These are phyloP conservation scores for Cladosporium sp. DNA, from an alignment of 2,329 filamentous ascomycete genomes.

Conservation along the genomic window DNA sequence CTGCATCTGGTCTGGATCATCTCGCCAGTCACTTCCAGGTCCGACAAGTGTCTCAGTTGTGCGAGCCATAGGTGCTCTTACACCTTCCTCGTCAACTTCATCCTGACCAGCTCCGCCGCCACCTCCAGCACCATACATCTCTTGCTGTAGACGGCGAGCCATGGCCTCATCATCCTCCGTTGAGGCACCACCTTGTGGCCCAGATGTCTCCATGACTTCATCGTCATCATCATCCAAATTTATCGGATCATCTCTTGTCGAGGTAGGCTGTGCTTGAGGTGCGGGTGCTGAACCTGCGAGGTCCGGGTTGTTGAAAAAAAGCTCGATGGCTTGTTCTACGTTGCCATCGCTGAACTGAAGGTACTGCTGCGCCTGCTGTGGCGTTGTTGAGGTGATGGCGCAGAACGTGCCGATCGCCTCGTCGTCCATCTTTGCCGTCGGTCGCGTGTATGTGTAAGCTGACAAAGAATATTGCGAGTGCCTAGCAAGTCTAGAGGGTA, in stretches of 20 bases:
- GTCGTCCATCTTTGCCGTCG: slow-evolving; percentile 35
- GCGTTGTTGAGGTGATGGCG: slow-evolving; percentile 70
- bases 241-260: slow-evolving; percentile 52
- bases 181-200: slow-evolving; percentile 20
- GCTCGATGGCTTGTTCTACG: slow-evolving; percentile 76
- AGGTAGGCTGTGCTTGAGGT: slow-evolving; percentile 33
- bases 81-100: slow-evolving; percentile 50
- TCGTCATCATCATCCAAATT: slow-evolving; percentile 68
- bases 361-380: slow-evolving; percentile 73
- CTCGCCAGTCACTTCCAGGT: slow-evolving; percentile 55
- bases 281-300: slow-evolving; percentile 32
- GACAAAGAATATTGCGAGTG: too few species aligned
- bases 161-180: slow-evolving; percentile 87
- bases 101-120: slow-evolving; percentile 38
- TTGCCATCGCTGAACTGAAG: slow-evolving; percentile 80
- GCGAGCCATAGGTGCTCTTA: slow-evolving; percentile 84
- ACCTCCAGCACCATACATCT: slow-evolving; percentile 64
- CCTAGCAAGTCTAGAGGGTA: not conserved
- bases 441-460: not conserved
- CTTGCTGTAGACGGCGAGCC: slow-evolving; percentile 85
- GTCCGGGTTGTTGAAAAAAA: slow-evolving; percentile 80
- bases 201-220: slow-evolving; percentile 27
- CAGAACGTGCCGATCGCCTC: slow-evolving; percentile 70
- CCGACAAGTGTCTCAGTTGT: slow-evolving; percentile 89
- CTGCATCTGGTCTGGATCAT: slow-evolving; percentile 51